Evolutionary conservation across 2,329 filamentous ascomycete genomes (phyloP), one percentile per base, ranked within the genome.

Genomic region (Cladosporium sp.): DNA sequence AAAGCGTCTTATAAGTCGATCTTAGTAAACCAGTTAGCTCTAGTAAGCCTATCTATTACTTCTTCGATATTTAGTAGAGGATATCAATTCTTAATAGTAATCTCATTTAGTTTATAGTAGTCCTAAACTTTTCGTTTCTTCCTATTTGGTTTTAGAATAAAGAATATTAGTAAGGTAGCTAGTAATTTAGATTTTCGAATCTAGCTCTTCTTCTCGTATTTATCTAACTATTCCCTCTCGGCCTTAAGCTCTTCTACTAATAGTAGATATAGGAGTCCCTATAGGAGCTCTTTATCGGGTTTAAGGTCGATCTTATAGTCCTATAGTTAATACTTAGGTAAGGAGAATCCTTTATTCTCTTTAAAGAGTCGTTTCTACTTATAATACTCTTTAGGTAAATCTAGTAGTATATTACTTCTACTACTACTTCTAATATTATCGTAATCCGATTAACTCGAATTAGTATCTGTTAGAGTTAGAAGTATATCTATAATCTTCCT

Each of bases 11-110:
- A 37, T 39, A 71, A 24, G 53, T 70, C 58, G 24, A 70, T 39
- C 25, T 62, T 65, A 2, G 53, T 66, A 58, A 64, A 70, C 42
- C 22, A 62, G 17, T 60, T 34, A 8, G 48, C 57, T 55, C 45
- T 55, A 25, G 24, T 48, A 28, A 70, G 42, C 35, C 56, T 28
- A 58, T 67, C 56, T 17, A 60, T 25, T 22, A 58, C 60, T 54
- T 69, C 57, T 44, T 56, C 24, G 37, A 70, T 69, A 24, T 64
- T 55, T 2, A 47, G 63, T 59, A 72, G 40, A 2, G 44, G 60
- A 47, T 69, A 68, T 22, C 58, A 25, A 59, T 70, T 66, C 52
- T 70, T 70, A 25, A 65, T 59, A 3, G 55, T 71, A 13, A 66
- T 63, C 10, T 62, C 57, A 56, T 71, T 72, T 37, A 70, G 34